Evolutionary conservation across 2,329 filamentous ascomycete genomes (phyloP).

Genomic region (Curvularia verruculosa): DNA sequence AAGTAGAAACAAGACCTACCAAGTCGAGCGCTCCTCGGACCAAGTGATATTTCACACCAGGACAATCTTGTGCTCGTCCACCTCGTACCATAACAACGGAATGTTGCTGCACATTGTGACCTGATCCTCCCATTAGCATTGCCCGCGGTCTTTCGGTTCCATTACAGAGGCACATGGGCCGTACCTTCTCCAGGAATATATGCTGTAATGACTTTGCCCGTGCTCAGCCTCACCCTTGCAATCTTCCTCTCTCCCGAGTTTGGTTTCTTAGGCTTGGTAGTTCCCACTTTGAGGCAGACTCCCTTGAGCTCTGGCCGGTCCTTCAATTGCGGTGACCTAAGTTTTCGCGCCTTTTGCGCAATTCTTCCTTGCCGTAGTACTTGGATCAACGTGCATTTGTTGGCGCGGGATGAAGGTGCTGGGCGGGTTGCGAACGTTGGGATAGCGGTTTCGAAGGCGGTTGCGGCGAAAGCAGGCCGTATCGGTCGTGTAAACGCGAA

Average conservation of each 20-base stretch:
- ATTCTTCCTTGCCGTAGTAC: slow-evolving; percentile 73
- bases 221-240: slow-evolving; percentile 86
- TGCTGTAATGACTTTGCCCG: slow-evolving; percentile 83
- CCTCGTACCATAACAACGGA: slow-evolving; percentile 95
- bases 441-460: slow-evolving; percentile 29
- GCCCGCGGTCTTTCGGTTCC: slow-evolving; percentile 5
- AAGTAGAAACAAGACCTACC: slow-evolving; percentile 62
- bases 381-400: slow-evolving; percentile 58
- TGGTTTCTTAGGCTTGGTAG: slow-evolving; percentile 96
- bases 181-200: slow-evolving; percentile 93
- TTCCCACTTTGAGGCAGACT: slow-evolving; percentile 92
- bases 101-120: slow-evolving; percentile 99
- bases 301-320: slow-evolving; percentile 86
- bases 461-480: slow-evolving; percentile 29
- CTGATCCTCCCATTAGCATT: slow-evolving; percentile 44
- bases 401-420: slow-evolving; percentile 49
- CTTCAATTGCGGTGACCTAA: slow-evolving; percentile 83
- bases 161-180: slow-evolving; percentile 14
- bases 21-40: slow-evolving; percentile 91
- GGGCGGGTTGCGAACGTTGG: slow-evolving; percentile 35
- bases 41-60: slow-evolving; percentile 94
- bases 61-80: slow-evolving; percentile 93
- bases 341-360: slow-evolving; percentile 80
- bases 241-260: slow-evolving; percentile 98
- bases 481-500: slow-evolving; percentile 20